Conservation (phyloP, 2,329 filamentous ascomycete genomes). For the Fusarium falciforme region DNA sequence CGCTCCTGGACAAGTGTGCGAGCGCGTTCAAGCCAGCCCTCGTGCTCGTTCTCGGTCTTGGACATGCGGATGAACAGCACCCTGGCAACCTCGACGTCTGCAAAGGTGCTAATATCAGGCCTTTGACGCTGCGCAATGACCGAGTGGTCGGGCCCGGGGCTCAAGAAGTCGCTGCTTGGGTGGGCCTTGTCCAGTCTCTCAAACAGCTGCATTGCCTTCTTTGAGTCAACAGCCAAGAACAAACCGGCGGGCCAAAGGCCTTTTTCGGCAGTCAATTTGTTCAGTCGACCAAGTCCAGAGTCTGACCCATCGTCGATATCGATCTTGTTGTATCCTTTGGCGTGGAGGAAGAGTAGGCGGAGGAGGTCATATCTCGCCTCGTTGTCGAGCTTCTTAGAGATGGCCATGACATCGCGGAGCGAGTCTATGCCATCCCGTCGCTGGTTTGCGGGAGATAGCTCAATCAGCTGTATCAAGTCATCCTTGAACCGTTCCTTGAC, state of each 20-base stretch:
- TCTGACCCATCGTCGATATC: constrained; percentile 39
- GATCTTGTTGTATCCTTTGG: constrained; percentile 22
- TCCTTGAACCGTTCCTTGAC: constrained; percentile 1
- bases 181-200: constrained; percentile 25
- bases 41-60: constrained; percentile 4
- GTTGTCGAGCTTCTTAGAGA: not conserved
- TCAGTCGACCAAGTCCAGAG: constrained; percentile 4
- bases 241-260: constrained; percentile 25
- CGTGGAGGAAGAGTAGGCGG: constrained; percentile 35
- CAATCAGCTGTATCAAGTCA: constrained; percentile 14
- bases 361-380: constrained; percentile 37
- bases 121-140: constrained; percentile 19
- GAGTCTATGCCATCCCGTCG: not conserved
- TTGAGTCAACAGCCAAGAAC: constrained; percentile 24
- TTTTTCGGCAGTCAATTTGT: not conserved
- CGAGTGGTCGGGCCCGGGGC: not conserved
- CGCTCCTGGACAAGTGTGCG: constrained; percentile 33
- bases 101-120: not conserved
- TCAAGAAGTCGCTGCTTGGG: constrained; percentile 31
- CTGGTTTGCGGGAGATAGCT: not conserved
- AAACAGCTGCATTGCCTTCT: constrained; percentile 26
- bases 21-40: constrained; percentile 27
- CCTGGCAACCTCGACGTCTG: constrained; percentile 27
- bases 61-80: constrained; percentile 25
- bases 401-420: not conserved